These are phyloP conservation scores for Quercus parvula DNA, from an alignment of 306 rosid genomes.

Conservation along the genomic window DNA sequence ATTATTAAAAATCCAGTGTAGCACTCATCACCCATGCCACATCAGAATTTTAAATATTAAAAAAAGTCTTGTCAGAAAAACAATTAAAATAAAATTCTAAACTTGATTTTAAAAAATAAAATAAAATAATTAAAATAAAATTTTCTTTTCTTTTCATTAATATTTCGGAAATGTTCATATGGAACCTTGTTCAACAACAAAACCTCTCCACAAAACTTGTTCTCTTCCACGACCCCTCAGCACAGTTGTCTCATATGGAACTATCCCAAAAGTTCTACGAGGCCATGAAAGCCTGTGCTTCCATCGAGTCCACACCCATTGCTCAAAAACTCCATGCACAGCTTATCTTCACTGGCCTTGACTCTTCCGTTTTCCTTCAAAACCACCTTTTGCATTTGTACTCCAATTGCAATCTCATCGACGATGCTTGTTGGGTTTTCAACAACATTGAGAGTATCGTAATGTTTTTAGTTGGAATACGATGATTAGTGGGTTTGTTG, in stretches of 20 bases:
- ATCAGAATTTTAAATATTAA: too few species aligned
- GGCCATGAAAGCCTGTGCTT: constrained; percentile 56
- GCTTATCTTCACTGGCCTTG: constrained; percentile 54
- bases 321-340: constrained; percentile 65
- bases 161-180: too few species aligned
- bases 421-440: constrained; percentile 48
- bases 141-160: too few species aligned
- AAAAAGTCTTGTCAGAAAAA: too few species aligned
- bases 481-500: constrained; percentile 41
- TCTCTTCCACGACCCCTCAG: constrained; percentile 4
- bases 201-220: constrained; percentile 5
- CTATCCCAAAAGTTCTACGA: constrained; percentile 51
- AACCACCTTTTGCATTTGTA: constrained; percentile 64
- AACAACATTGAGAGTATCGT: constrained; percentile 13
- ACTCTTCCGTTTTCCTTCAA: constrained; percentile 54
- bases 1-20: too few species aligned
- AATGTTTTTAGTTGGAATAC: constrained; percentile 62
- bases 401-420: constrained; percentile 36
- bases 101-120: too few species aligned
- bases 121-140: too few species aligned
- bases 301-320: constrained; percentile 33
- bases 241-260: constrained; percentile 46
- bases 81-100: too few species aligned
- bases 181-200: neutral
- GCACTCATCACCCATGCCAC: too few species aligned